A percentile compares a stretch with the other conserved stretches of the same genome.
Conservation (phyloP, 805 yeast genomes). For the Starmerella ratchasimensis region DNA sequence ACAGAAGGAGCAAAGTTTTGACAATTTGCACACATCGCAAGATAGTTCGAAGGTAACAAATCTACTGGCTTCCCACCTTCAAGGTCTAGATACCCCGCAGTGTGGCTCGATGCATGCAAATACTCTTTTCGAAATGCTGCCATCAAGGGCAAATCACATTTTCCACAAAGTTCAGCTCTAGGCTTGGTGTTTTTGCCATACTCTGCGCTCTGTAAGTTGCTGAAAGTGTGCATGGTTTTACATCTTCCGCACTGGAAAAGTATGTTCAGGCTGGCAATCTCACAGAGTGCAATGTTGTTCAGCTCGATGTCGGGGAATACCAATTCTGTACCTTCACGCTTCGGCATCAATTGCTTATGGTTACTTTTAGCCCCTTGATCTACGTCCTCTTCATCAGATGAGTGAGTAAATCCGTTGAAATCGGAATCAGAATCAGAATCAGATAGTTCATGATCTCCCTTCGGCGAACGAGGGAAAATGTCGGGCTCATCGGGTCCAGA, state of each 20-base stretch:
- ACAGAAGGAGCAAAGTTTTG: constrained; percentile 22
- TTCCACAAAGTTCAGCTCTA: constrained; percentile 24
- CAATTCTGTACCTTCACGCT: constrained; percentile 26
- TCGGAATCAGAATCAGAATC: constrained; percentile 4
- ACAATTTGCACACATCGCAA: constrained; percentile 29
- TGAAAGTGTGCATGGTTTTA: constrained; percentile 26
- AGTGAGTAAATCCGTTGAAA: constrained; percentile 12
- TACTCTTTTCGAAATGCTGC: constrained; percentile 29
- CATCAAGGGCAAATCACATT: constrained; percentile 26
- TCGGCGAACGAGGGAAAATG: background rate
- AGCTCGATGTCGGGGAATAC: constrained; percentile 25
- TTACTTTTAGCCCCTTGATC: constrained; percentile 12
- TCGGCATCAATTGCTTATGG: constrained; percentile 11
- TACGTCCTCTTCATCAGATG: constrained; percentile 23
- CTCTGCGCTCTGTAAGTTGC: constrained; percentile 26
- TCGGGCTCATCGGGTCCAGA: background rate
- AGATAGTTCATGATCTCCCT: background rate
- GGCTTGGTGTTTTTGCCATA: constrained; percentile 26
- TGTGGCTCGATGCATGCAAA: constrained; percentile 23
- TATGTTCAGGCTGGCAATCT: constrained; percentile 26
- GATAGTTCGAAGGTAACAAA: constrained; percentile 27
- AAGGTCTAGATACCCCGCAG: constrained; percentile 29
- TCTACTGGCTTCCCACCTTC: constrained; percentile 29
- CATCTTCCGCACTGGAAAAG: constrained; percentile 29
- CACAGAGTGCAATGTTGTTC: constrained; percentile 26